These are phyloP conservation scores for Cercospora sp. DNA, from an alignment of 2,329 filamentous ascomycete genomes.

Conservation along the genomic window DNA sequence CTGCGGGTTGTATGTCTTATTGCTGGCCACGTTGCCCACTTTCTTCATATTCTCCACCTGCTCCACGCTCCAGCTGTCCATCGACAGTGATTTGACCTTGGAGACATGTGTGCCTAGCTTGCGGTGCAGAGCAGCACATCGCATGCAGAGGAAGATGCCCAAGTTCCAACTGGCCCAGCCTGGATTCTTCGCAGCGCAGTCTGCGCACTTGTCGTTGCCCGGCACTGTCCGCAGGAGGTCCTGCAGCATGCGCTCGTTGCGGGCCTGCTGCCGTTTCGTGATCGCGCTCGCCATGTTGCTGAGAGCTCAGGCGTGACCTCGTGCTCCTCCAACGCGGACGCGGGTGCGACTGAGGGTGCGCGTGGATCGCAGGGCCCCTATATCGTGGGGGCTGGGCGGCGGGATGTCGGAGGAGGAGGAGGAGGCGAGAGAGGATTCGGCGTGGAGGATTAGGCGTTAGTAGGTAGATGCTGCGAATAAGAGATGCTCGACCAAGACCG, in stretches of 20 bases:
- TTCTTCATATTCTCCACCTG: slow-evolving; percentile 99
- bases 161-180: slow-evolving; percentile 99
- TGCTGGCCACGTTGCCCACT: slow-evolving; percentile 81
- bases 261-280: slow-evolving; percentile 96
- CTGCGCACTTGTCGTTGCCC: slow-evolving; percentile 91
- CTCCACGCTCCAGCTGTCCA: slow-evolving; percentile 95
- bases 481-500: background rate
- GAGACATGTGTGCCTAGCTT: slow-evolving; percentile 97
- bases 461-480: background rate
- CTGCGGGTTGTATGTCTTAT: slow-evolving; percentile 84
- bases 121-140: slow-evolving; percentile 90
- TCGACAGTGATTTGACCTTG: slow-evolving; percentile 97
- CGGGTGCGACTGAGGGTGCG: slow-evolving; percentile 9
- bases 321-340: slow-evolving; percentile 9
- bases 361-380: background rate
- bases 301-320: background rate
- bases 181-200: slow-evolving; percentile 89
- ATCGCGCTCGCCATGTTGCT: slow-evolving; percentile 66
- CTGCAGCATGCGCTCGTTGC: slow-evolving; percentile 89
- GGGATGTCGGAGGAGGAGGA: background rate
- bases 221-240: slow-evolving; percentile 81
- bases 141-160: slow-evolving; percentile 96
- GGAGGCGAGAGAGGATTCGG: background rate
- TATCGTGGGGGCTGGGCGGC: background rate
- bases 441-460: background rate